Evolutionary conservation across 768 basidiomycete species (phyloP), one percentile per base, ranked within the genome.

Genomic region (Tricholoma hemisulphureum): DNA sequence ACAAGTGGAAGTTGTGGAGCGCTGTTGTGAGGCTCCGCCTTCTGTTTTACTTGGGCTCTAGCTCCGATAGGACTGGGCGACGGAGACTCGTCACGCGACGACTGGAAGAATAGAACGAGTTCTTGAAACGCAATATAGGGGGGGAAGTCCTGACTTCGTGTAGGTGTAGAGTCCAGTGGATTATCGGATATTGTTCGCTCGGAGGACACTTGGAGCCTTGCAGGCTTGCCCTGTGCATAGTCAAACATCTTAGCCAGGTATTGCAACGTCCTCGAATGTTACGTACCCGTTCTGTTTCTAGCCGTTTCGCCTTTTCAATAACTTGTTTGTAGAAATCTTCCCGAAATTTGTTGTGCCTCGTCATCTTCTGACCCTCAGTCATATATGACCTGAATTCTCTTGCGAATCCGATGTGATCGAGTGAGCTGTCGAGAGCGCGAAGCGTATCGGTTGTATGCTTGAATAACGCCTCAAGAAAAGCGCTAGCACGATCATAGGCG

Each of bases 281-380:
- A 34, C 18, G 18, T 51, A 51, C 34, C 50, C 23, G 7, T 50
- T 50, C 26, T 1, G 31, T 29, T 50, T 32, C 28, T n/a, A 50
- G 28, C 49, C 29, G 28, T 51, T 51, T 24, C 31, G 49, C 49
- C 49, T 29, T 21, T 26, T 32, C 21, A 32, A 51, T 37, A 24
- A 51, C 29, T 21, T 32, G 21, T 21, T 51, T 51, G 51, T 51
- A 51, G 31, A 23, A 51, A 7, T 8, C 6, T n/a, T 29, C 31
- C 49, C 49, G 16, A 29, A 29, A 29, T 50, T 28, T 16, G 26
- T 32, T 37, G 23, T 23, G 32, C 16, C 32, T n/a, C 31, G 32
- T 24, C 51, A 51, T 51, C 32, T 3, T 34, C 24, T 51, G 32
- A 37, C 51, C 51, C 10, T 51, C 51, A 23, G 51, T 51, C 51